Evolutionary conservation across 805 yeast genomes (phyloP), one percentile per base, ranked within the genome.

Genomic region (Pichia membranifaciens): DNA sequence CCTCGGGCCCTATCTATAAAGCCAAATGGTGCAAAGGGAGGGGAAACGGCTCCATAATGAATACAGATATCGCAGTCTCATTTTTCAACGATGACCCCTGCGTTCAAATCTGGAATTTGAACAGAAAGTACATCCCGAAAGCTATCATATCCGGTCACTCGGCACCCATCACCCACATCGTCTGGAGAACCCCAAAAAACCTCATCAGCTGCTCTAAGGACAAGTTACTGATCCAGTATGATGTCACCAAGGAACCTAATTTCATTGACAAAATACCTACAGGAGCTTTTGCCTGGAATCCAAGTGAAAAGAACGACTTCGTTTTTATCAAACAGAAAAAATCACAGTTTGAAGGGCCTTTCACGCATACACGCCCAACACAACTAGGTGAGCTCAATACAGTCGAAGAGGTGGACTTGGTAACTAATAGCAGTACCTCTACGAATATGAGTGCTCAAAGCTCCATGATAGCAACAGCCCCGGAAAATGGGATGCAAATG

Each of bases 1-100:
- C 95, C 0, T 81, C 93, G 8, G 84, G 84, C 15, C 86, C 96
- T 0, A 84, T 91, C 1, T 79, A 84, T 55, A 84, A 81, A 54
- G 89, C 83, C 0, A 64, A 82, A 25, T 88, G 96, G 90, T 67
- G 75, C 51, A 71, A 75, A 12, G 68, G 66, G n/a, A 59, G 66
- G 7, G 68, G 68, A 28, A 58, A 60, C 45, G 54, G 61, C 28
- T 65, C 68, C 36, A 67, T 84, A 15, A 64, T 69, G 52, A 76
- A 76, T 49, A 79, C 88, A 15, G 84, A 82, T 54, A 72, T 88
- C 51, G 95, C 95, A 0, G 74, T 83, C 34, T 82, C 84, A 59
- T 84, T 81, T 47, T 66, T 84, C 54, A 82, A 82, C 42, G 89
- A 84, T 57, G 95, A 84, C 56, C 76, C 84, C 2, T 75, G 78